Base-by-base conservation (phyloP, 257 asterid genomes). In the Fraxinus pennsylvanica region DNA sequence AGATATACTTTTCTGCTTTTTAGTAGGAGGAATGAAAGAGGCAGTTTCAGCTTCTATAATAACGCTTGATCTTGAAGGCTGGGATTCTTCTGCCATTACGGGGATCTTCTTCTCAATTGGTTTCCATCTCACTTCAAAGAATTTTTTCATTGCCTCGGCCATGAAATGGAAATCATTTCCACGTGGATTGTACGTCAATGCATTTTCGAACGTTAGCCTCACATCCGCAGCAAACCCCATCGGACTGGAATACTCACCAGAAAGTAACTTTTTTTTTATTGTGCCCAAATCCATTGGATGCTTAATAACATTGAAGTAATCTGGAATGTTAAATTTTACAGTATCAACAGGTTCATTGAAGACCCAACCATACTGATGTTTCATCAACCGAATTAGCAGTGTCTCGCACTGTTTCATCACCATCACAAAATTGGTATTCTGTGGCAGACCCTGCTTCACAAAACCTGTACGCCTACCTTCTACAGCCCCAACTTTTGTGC, bases 261-360 rank as follows among this genome's bases (percentile, higher is more conserved):
- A 81, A 36, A 74, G 83, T 61, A 94, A 80, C 84, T 92, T 92
- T 33, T 70, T 79, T 76, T 83, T 90, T 33, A 91, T 78, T 27
- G 98, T 94, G 74, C 98, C 96, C 69, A 94, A 86, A 87, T 94
- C 98, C 98, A 94, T 94, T 36, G 98, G 98, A 74, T 90, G 92
- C 87, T 92, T 92, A 75, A 94, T 91, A 52, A 94, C 81, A 77
- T 59, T 85, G 65, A 74, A 87, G 79, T 94, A 94, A 81, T 94
- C 97, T 0, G 97, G 98, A 73, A 91, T 89, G 14, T 91, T 90
- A 68, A 82, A 85, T 61, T 78, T 84, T 27, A 87, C 94, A 13
- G 85, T 76, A 84, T 94, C 98, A 68, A 94, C 98, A 0, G 98
- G 98, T 71, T 74, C 73, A n/a, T 82, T 87, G 71, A 94, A 94